These are phyloP conservation scores for Gnomoniopsis smithogilvyi DNA, from an alignment of 2,329 filamentous ascomycete species.

Conservation along the genomic window DNA sequence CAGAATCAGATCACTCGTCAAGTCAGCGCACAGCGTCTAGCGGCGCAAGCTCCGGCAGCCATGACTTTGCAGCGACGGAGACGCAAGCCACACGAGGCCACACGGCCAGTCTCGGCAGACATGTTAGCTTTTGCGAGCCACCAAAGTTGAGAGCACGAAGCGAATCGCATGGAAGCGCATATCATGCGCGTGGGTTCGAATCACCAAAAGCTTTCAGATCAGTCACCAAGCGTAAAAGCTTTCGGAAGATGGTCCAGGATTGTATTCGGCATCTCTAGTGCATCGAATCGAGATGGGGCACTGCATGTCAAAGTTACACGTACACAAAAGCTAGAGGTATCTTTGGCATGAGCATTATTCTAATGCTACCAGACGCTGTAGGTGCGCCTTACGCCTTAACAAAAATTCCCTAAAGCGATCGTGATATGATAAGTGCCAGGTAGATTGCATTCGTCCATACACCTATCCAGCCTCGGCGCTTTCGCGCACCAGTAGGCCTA, in stretches of 20 bases:
- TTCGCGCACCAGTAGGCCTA: no score
- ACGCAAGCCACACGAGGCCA: not conserved
- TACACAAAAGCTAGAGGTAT: no score
- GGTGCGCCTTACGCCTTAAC: no score
- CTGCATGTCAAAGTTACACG: no score
- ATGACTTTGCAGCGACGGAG: slow-evolving; percentile 1
- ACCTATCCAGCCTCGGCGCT: no score
- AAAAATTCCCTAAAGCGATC: no score
- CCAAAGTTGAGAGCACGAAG: not conserved
- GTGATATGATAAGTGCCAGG: no score
- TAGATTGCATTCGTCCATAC: no score
- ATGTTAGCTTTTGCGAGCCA: slow-evolving; percentile 12
- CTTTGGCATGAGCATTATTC: no score
- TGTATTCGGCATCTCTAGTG: slow-evolving; percentile 6
- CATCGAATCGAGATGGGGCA: not conserved
- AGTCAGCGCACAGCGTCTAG: not conserved
- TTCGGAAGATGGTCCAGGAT: slow-evolving; percentile 8
- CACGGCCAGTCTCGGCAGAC: not conserved
- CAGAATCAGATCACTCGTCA: not conserved
- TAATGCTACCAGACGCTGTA: no score
- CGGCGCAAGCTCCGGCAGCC: not conserved
- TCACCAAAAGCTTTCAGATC: slow-evolving; percentile 7
- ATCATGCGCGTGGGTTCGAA: not conserved
- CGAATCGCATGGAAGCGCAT: slow-evolving; percentile 9
- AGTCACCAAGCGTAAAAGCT: slow-evolving; percentile 12